Evolutionary conservation across 1,139 yeast species (phyloP).

Genomic region (Yamadazyma dushanensis): DNA sequence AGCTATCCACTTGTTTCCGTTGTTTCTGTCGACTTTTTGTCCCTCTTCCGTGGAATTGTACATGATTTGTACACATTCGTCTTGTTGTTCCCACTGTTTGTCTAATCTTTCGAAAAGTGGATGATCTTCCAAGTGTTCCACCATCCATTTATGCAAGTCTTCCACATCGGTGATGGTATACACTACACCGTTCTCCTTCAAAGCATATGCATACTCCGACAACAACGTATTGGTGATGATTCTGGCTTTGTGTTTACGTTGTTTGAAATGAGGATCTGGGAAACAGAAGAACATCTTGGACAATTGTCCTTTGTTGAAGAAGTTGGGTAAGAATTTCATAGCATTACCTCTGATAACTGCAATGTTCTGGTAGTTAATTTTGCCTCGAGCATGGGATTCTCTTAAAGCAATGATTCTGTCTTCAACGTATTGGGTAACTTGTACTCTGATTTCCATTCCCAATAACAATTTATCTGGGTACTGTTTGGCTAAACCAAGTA

Average conservation of each 20-base stretch:
- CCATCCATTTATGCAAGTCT: slow-evolving; percentile 97
- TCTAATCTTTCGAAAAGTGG: slow-evolving; percentile 84
- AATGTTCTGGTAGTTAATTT: slow-evolving; percentile 65
- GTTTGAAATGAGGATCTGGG: slow-evolving; percentile 99
- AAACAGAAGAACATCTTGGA: slow-evolving; percentile 95
- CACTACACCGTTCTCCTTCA: slow-evolving; percentile 81
- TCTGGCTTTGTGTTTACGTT: slow-evolving; percentile 95
- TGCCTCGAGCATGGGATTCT: slow-evolving; percentile 35
- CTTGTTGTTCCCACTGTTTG: slow-evolving; percentile 76
- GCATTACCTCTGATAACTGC: slow-evolving; percentile 93
- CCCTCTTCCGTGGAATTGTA: slow-evolving; percentile 94
- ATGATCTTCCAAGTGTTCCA: slow-evolving; percentile 81
- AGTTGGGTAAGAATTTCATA: slow-evolving; percentile 95
- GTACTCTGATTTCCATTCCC: slow-evolving; percentile 98
- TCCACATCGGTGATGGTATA: slow-evolving; percentile 96
- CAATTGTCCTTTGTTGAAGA: slow-evolving; percentile 77
- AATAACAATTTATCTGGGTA: slow-evolving; percentile 73
- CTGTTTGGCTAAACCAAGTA: slow-evolving; percentile 75
- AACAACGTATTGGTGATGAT: slow-evolving; percentile 86
- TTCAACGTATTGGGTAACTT: slow-evolving; percentile 95
- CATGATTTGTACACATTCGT: slow-evolving; percentile 85
- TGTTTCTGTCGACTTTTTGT: slow-evolving; percentile 88
- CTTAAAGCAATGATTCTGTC: slow-evolving; percentile 91
- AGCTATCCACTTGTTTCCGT: slow-evolving; percentile 85
- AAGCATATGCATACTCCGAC: slow-evolving; percentile 88